Evolutionary conservation across 2,329 filamentous ascomycete genomes (phyloP).

Genomic region (Stagonosporopsis tanaceti): DNA sequence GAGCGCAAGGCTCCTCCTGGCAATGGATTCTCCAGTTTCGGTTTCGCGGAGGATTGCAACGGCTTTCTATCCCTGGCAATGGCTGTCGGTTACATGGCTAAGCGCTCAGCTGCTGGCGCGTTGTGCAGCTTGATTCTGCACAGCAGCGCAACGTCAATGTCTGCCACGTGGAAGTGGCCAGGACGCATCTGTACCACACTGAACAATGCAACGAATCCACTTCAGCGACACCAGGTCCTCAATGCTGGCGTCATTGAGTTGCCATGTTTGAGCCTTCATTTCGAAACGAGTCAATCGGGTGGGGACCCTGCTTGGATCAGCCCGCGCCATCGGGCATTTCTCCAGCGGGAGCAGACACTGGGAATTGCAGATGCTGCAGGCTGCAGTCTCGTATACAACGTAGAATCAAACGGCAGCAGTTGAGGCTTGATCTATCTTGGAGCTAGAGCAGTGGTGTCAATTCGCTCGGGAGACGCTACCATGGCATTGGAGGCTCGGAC

Average conservation of each 20-base stretch:
- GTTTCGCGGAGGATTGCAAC: neutral
- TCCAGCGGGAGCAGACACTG: neutral
- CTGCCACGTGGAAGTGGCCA: conserved; percentile 19
- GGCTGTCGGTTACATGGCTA: conserved; percentile 1
- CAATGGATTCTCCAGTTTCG: conserved; percentile 13
- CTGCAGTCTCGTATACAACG: conserved; percentile 9
- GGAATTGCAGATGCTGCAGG: neutral
- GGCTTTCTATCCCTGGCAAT: conserved; percentile 1
- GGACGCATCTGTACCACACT: conserved; percentile 17
- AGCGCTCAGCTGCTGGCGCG: conserved; percentile 3
- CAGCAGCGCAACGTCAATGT: conserved; percentile 10
- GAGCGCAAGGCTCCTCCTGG: conserved; percentile 13
- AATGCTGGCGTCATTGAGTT: conserved; percentile 15
- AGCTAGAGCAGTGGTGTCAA: conserved; percentile 21
- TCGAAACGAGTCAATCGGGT: conserved; percentile 14
- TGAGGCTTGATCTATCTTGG: conserved; percentile 21
- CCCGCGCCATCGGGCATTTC: neutral
- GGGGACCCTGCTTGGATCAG: conserved; percentile 10
- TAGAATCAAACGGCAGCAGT: conserved; percentile 8
- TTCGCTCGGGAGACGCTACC: conserved; percentile 31
- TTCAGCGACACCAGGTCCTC: conserved; percentile 13
- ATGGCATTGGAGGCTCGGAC: conserved; percentile 31
- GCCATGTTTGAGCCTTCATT: conserved; percentile 19
- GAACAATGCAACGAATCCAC: conserved; percentile 19
- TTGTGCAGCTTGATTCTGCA: conserved; percentile 1